Conservation (phyloP, 2,329 filamentous ascomycete species). For the Fusarium sp. region DNA sequence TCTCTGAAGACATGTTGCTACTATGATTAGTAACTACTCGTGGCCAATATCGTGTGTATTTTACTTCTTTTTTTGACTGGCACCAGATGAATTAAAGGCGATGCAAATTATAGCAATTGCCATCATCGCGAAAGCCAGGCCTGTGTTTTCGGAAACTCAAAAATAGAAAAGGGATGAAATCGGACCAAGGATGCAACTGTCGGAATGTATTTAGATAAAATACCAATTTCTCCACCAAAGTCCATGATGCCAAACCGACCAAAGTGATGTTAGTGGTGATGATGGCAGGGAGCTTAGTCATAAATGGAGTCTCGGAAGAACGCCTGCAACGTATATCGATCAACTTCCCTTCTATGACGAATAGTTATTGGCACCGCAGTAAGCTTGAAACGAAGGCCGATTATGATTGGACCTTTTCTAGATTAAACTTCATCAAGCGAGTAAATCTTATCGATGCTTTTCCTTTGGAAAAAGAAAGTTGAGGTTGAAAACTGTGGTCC, state of each 20-base stretch:
- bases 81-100: too few species aligned
- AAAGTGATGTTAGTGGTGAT: background rate
- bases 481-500: background rate
- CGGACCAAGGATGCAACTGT: rapidly evolving
- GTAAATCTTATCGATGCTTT: too few species aligned
- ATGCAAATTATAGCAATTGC: background rate
- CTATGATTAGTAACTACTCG: background rate
- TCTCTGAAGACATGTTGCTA: background rate
- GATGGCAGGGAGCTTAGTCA: background rate
- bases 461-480: too few species aligned
- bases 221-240: background rate
- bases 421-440: too few species aligned
- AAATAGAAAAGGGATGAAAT: too few species aligned
- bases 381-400: too few species aligned
- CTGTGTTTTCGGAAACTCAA: background rate
- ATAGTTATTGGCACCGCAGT: background rate
- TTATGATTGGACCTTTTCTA: too few species aligned
- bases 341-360: background rate
- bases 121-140: background rate
- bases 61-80: background rate
- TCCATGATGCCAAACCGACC: background rate
- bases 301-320: background rate
- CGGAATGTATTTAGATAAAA: too few species aligned
- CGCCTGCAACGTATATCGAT: too few species aligned
- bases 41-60: rapidly evolving